Base-by-base conservation (phyloP, 2,329 filamentous ascomycete genomes). In the Hypoxylon sp. region DNA sequence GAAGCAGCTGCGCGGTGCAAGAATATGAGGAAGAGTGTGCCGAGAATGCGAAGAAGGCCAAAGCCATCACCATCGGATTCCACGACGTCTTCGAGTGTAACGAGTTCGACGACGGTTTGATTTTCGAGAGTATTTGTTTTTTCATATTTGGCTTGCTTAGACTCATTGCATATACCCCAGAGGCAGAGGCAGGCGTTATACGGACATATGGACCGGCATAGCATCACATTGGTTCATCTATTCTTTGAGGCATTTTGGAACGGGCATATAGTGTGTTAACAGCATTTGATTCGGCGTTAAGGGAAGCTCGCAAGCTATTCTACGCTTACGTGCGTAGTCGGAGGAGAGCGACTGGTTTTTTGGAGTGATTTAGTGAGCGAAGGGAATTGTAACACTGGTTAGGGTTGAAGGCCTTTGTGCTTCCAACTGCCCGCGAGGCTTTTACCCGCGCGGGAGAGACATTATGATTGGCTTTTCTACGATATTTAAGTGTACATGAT, bases 31-130 rank as follows among this genome's bases (percentile, higher is more conserved):
- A 75, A 72, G 63, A 76, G 69, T 54, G 66, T 71, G 24, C 73
- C 75, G 60, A 74, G 75, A 48, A 75, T 78, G 75, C 74, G 76
- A 17, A 72, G 72, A 48, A 73, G 76, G 33, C 61, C 50, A 22
- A 74, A 69, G 31, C 48, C 61, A n/a, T 67, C 60, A 24, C 22
- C 66, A 48, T n/a, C 58, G 24, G 48, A 35, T 29, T 50, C 59
- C 1, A 31, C 51, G 33, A 33, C 68, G 29, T 47, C 69, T 35
- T 33, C 68, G 52, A 47, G 51, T 52, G 24, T 69, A 31, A 52
- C 66, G n/a, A 48, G 46, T 67, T 69, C 61, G 35, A 63, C 57
- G 55, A 54, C 52, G 11, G 19, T 57, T 63, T 70, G 33, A 69
- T 61, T 59, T 59, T 63, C 5, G 53, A 51, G 5, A 24, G 29